phyloP scores from a whole-genome alignment of 495 filamentous ascomycete species.

The Mycothermus thermophilus region DNA sequence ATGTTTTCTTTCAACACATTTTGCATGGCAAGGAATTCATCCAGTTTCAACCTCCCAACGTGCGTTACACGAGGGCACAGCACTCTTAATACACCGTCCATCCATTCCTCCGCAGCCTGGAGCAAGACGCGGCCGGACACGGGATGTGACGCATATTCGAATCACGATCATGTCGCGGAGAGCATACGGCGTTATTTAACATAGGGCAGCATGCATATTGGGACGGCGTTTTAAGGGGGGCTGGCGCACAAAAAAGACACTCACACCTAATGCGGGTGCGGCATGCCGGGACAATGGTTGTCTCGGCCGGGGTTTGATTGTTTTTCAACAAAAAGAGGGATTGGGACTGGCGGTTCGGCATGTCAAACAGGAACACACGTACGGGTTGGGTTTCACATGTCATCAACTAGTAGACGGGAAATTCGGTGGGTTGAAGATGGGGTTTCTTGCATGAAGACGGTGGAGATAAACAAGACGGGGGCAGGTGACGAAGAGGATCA shows the following conservation, averaged over 20 bases:
- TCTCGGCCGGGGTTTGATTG: conserved; percentile 2
- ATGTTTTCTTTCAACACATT: conserved; percentile 14
- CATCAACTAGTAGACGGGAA: conserved; percentile 3
- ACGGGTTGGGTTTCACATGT: conserved; percentile 4
- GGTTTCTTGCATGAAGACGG: conserved; percentile 1
- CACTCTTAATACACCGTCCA: conserved; percentile 9
- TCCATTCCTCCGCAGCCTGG: conserved; percentile 7
- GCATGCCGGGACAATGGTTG: conserved; percentile 6
- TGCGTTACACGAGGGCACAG: conserved; percentile 3
- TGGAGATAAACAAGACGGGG: conserved; percentile 2
- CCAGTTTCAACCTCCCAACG: conserved; percentile 9
- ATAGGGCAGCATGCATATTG: conserved; percentile 10
- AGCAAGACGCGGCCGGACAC: conserved; percentile 2
- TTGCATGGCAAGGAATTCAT: conserved; percentile 10
- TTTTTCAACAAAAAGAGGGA: conserved; percentile 26
- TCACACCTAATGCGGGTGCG: conserved; percentile 2
- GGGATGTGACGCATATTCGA: conserved; percentile 6
- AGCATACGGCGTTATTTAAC: conserved; percentile 7
- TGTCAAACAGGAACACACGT: conserved; percentile 4
- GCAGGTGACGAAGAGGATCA: conserved; percentile 1
- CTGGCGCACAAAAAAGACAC: neutral
- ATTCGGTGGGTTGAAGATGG: too few species aligned
- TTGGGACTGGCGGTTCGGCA: neutral
- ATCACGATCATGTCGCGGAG: conserved; percentile 2
- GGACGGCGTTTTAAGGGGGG: conserved; percentile 8